Percentiles rank a stretch among this genome's conserved stretches.
Conservation (phyloP, 176 grass and related monocot species). For the Avena atlantica region DNA sequence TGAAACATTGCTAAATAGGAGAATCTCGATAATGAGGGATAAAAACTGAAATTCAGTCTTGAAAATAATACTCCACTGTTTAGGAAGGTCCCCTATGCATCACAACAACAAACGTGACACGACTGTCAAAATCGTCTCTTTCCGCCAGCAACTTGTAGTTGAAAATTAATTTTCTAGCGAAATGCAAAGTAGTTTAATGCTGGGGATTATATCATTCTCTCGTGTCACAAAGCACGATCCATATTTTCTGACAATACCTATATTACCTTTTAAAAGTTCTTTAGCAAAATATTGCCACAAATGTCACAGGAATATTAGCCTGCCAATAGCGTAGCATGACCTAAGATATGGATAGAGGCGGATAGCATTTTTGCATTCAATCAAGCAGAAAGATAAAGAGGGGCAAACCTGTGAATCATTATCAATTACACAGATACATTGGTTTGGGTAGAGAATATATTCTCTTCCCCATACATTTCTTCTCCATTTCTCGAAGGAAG, state of each 20-base stretch:
- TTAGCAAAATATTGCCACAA: background rate
- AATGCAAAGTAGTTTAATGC: background rate
- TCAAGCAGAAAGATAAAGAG: background rate
- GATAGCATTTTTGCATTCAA: background rate
- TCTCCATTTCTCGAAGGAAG: background rate
- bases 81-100: background rate
- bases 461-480: constrained; percentile 8
- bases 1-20: too few species aligned
- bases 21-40: too few species aligned
- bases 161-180: background rate
- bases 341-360: constrained; percentile 8
- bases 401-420: background rate
- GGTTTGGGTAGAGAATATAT: constrained; percentile 35
- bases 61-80: too few species aligned
- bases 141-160: background rate
- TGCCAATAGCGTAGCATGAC: background rate
- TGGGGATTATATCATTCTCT: constrained; percentile 18
- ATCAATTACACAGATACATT: constrained; percentile 25
- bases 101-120: background rate
- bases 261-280: background rate
- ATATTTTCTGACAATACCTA: background rate
- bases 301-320: constrained; percentile 26
- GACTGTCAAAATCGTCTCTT: background rate
- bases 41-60: too few species aligned
- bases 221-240: background rate